A percentile compares a stretch with the other conserved stretches of the same genome.
Evolutionary conservation across 2,329 filamentous ascomycete genomes (phyloP).

Genomic region (Sphaerostilbella broomeana): DNA sequence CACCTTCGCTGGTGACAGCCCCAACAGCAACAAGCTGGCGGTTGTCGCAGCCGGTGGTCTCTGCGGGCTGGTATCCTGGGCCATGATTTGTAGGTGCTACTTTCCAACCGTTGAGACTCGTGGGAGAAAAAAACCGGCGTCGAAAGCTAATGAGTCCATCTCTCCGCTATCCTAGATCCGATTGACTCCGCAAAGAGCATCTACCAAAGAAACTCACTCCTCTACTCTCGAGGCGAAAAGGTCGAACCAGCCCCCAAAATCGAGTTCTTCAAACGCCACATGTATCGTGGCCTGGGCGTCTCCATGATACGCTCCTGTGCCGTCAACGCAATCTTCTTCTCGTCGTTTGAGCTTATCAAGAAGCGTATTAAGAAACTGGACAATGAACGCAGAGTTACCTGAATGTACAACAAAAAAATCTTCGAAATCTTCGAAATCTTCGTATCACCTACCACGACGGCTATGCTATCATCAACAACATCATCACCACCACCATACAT

Average conservation of each 20-base stretch:
- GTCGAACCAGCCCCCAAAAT: slow-evolving; percentile 65
- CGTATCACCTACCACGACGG: not conserved
- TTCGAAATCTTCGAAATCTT: not conserved
- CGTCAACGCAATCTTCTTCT: slow-evolving; percentile 87
- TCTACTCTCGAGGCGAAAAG: slow-evolving; percentile 57
- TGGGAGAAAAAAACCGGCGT: no score
- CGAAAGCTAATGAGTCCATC: not conserved
- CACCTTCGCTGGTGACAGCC: slow-evolving; percentile 62
- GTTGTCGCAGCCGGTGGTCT: slow-evolving; percentile 73
- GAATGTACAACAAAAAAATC: no score
- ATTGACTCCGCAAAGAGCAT: slow-evolving; percentile 81
- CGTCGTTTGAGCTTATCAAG: slow-evolving; percentile 78
- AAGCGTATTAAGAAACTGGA: slow-evolving; percentile 54
- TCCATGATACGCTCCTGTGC: slow-evolving; percentile 77
- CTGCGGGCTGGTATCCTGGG: slow-evolving; percentile 80
- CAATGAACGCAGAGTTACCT: slow-evolving; percentile 29
- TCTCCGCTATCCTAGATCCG: slow-evolving; percentile 39
- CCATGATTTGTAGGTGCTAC: slow-evolving; percentile 56
- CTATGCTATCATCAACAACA: no score
- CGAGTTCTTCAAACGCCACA: slow-evolving; percentile 67
- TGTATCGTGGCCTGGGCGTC: slow-evolving; percentile 78
- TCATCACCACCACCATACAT: no score
- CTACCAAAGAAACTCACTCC: slow-evolving; percentile 75
- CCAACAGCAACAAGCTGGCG: slow-evolving; percentile 71
- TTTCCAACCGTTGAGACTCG: no score